Evolutionary conservation across 345 rosid species (phyloP).

Genomic region (Populus euphratica): DNA sequence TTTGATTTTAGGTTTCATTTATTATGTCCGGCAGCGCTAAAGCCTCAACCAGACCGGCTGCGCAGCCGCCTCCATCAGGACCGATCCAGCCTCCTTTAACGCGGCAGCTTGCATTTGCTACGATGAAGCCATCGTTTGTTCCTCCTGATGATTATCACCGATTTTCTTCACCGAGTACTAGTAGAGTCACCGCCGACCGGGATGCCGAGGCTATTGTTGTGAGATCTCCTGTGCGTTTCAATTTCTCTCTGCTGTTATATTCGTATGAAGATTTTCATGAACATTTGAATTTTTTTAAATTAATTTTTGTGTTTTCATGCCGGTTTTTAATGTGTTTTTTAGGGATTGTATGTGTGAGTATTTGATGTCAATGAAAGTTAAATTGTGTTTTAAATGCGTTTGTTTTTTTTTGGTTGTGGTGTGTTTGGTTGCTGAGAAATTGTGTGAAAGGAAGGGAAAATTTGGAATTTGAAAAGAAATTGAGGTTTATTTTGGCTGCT

Average conservation of each 20-base stretch:
- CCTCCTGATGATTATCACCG: constrained; percentile 67
- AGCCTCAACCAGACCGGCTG: constrained; percentile 36
- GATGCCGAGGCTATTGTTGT: constrained; percentile 57
- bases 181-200: constrained; percentile 39
- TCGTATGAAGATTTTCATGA: not conserved
- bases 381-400: not conserved
- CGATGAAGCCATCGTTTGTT: constrained; percentile 69
- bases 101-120: constrained; percentile 69
- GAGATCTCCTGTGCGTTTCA: constrained; percentile 72
- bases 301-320: constrained; percentile 6
- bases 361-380: not conserved
- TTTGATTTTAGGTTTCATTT: not conserved
- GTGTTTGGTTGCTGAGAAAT: constrained; percentile 10
- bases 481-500: not conserved
- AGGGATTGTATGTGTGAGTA: not conserved
- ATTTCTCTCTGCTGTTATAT: not conserved
- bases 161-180: constrained; percentile 38
- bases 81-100: constrained; percentile 67
- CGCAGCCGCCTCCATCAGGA: constrained; percentile 16
- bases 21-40: constrained; percentile 54
- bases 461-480: not conserved
- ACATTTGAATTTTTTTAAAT: constrained; percentile 1
- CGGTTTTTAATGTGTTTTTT: not conserved
- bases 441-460: not conserved
- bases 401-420: not conserved